These are phyloP conservation scores for Bryopsis sp. DNA, from an alignment of 139 green algal species.

Conservation along the genomic window DNA sequence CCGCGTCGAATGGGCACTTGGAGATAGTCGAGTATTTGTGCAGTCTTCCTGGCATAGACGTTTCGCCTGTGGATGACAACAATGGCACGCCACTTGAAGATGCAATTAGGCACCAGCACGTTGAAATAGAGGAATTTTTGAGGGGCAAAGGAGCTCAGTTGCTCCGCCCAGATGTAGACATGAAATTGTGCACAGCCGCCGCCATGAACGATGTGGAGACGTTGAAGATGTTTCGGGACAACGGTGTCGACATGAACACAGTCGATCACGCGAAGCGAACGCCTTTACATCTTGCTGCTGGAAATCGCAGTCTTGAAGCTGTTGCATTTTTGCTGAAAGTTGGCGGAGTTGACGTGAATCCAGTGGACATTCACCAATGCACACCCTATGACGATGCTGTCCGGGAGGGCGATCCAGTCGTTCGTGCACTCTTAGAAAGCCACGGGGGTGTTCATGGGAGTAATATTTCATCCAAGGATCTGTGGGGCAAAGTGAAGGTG, in stretches of 20 bases:
- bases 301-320: not conserved
- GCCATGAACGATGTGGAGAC: not conserved
- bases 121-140: not conserved
- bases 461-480: too few relatives aligned
- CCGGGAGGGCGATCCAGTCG: slow-evolving; percentile 23
- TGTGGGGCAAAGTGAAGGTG: too few relatives aligned
- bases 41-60: not conserved
- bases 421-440: slow-evolving; percentile 14
- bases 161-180: not conserved
- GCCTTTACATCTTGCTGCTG: not conserved
- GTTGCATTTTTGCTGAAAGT: not conserved
- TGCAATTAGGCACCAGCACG: not conserved
- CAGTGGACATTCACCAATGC: slow-evolving; percentile 23
- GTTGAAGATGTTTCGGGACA: not conserved
- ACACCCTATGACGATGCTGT: slow-evolving; percentile 35
- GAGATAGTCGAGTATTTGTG: slow-evolving; percentile 28
- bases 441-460: not conserved
- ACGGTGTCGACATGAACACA: not conserved
- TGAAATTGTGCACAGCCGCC: not conserved
- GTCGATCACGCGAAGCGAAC: not conserved
- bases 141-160: not conserved
- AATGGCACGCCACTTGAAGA: not conserved
- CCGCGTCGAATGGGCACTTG: slow-evolving; percentile 23
- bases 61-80: not conserved
- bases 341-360: slow-evolving; percentile 19